Base-by-base conservation (phyloP, 345 rosid species). In the Trapa bicornis region DNA sequence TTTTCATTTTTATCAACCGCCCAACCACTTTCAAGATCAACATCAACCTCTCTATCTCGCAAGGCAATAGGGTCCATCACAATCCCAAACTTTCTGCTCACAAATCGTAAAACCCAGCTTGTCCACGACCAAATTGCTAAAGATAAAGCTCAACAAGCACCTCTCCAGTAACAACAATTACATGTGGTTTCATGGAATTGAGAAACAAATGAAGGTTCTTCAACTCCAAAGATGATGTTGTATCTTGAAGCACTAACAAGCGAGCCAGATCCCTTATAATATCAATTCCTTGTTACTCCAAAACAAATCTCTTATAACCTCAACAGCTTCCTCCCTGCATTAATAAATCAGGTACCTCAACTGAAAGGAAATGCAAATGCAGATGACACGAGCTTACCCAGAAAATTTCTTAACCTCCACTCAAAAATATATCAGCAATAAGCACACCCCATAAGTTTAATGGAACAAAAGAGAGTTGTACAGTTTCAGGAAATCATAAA, bases 21-120 rank as follows among this genome's bases (percentile, higher is more conserved):
- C 62, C 37, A 47, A 57, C 95, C 96, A 67, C 74, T 79, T 79
- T 91, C 99, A 39, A 87, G 90, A 83, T 86, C 95, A 71, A 83
- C 79, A 38, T 81, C 87, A 47, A 81, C 71, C 71, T 76, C 87
- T 42, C 68, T 71, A 33, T 53, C 80, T 69, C 67, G 70, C 38
- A 74, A 72, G 64, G 69, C 80, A 65, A 72, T 72, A 12, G 65
- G 67, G 70, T 66, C 83, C 87, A 84, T 84, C 63, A 7, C 47
- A 37, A 13, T 63, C 63, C 62, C 74, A 64, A 68, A 61, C 69
- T 17, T 71, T 65, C 37, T 9, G 50, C 14, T 42, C 50, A 2
- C 37, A 11, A 5, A 48, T 14, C 32, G 3, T 38, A 6, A 70
- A 41, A 74, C 29, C 29, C 29, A 22, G 29, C 29, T 22, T 22